phyloP scores from a whole-genome alignment of 176 grass and related monocot species.

The Stipa capillata region DNA sequence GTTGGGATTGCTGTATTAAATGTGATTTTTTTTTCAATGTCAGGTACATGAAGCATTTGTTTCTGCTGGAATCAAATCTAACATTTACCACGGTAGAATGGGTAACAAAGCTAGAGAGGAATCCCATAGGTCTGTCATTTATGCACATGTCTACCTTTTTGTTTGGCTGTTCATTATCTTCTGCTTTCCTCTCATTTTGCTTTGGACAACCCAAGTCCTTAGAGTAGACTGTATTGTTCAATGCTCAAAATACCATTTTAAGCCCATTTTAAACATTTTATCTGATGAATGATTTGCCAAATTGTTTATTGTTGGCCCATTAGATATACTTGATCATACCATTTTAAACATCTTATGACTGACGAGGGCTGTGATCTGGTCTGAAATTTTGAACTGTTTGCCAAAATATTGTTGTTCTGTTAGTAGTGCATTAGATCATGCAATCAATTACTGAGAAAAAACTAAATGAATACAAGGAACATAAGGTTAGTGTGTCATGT shows the following conservation, averaged over 20 bases:
- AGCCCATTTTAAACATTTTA: not conserved
- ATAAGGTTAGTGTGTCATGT: not conserved
- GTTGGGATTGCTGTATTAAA: not conserved
- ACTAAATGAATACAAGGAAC: not conserved
- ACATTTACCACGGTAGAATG: slow-evolving; percentile 89
- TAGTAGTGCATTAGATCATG: not conserved
- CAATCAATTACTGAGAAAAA: not conserved
- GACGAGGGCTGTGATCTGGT: not conserved
- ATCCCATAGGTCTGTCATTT: slow-evolving; percentile 61
- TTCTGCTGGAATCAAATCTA: slow-evolving; percentile 71
- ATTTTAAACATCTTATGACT: slow-evolving; percentile 6
- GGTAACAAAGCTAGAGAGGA: slow-evolving; percentile 67
- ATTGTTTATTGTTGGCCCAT: slow-evolving; percentile 3
- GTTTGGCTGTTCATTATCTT: not conserved
- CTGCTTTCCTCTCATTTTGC: no score
- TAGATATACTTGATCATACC: not conserved
- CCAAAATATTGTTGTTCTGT: not conserved
- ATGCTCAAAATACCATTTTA: not conserved
- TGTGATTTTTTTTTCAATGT: not conserved
- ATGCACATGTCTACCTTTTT: slow-evolving; percentile 10
- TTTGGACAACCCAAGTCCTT: not conserved
- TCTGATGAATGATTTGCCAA: not conserved
- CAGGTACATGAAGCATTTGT: slow-evolving; percentile 69
- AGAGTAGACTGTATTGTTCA: no score
- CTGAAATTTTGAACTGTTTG: slow-evolving; percentile 8